These are phyloP conservation scores for Clathrus columnatus DNA, from an alignment of 768 basidiomycete genomes.

Conservation along the genomic window DNA sequence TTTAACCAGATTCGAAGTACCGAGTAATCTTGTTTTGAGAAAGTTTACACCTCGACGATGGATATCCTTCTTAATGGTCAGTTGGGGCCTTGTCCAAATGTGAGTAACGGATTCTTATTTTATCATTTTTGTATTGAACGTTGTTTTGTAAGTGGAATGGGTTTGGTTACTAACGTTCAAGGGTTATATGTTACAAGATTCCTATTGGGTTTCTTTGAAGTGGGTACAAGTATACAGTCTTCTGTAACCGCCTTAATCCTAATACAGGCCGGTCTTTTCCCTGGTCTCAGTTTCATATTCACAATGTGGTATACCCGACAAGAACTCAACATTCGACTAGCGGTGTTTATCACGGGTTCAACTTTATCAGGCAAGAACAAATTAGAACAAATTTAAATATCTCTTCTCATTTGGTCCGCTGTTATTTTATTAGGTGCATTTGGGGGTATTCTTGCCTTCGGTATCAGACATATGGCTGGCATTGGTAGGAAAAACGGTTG, in stretches of 20 bases:
- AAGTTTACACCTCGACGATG: conserved; percentile 14
- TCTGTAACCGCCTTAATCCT: not conserved
- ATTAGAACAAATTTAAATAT: not conserved
- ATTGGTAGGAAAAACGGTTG: conserved; percentile 16
- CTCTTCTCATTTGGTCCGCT: too few relatives aligned
- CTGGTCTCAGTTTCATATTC: conserved; percentile 20
- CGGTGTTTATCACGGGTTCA: conserved; percentile 25
- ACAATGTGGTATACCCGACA: conserved; percentile 24
- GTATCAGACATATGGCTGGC: conserved; percentile 19
- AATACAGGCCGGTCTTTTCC: conserved; percentile 18
- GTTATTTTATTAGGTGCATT: conserved; percentile 6
- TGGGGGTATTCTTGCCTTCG: conserved; percentile 22
- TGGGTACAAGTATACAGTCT: not conserved
- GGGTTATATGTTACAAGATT: conserved; percentile 25
- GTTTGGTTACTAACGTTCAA: conserved; percentile 17
- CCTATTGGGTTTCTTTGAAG: conserved; percentile 23
- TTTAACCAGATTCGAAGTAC: conserved; percentile 12
- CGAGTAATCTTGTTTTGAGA: conserved; percentile 15
- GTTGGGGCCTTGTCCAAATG: conserved; percentile 15
- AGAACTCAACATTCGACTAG: conserved; percentile 15
- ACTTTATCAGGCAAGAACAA: conserved; percentile 17
- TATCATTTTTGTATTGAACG: not conserved
- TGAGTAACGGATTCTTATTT: not conserved
- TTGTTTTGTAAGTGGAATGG: conserved; percentile 7
- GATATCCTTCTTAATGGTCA: conserved; percentile 16